Evolutionary conservation across 768 basidiomycete species (phyloP).

Genomic region (Cyclocybe aegerita): DNA sequence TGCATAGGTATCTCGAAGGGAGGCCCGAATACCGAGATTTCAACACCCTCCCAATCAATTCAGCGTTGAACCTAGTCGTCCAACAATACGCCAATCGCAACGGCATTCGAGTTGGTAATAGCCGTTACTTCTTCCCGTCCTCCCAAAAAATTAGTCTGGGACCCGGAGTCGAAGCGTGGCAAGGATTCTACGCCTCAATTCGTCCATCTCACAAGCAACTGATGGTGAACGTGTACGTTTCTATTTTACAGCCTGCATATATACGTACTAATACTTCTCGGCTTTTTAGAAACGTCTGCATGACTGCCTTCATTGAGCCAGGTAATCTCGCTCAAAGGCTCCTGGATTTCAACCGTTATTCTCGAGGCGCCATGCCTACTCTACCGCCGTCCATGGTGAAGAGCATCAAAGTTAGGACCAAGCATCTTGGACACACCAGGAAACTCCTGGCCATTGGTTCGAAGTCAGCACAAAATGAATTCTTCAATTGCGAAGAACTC

Average conservation of each 20-base stretch:
- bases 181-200: conserved; percentile 51
- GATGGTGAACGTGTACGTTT: conserved; percentile 51
- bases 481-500: conserved; percentile 25
- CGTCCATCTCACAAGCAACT: conserved; percentile 48
- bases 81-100: conserved; percentile 44
- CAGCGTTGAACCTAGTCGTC: conserved; percentile 59
- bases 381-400: conserved; percentile 49
- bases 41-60: conserved; percentile 49
- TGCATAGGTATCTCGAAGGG: conserved; percentile 51
- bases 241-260: background rate
- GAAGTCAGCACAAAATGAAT: conserved; percentile 20
- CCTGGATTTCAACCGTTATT: conserved; percentile 40
- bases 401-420: conserved; percentile 57
- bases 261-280: background rate
- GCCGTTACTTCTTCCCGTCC: conserved; percentile 54
- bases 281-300: conserved; percentile 45
- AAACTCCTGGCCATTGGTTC: conserved; percentile 24
- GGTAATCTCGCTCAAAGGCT: conserved; percentile 66
- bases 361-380: conserved; percentile 42
- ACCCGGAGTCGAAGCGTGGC: conserved; percentile 35
- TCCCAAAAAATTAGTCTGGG: conserved; percentile 27
- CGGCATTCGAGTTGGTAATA: conserved; percentile 54
- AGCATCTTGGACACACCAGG: conserved; percentile 58
- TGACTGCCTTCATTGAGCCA: conserved; percentile 54
- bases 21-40: conserved; percentile 38